Percentiles rank a stretch among this genome's conserved stretches.
phyloP scores from a whole-genome alignment of 345 rosid species.

The Salix caprea region DNA sequence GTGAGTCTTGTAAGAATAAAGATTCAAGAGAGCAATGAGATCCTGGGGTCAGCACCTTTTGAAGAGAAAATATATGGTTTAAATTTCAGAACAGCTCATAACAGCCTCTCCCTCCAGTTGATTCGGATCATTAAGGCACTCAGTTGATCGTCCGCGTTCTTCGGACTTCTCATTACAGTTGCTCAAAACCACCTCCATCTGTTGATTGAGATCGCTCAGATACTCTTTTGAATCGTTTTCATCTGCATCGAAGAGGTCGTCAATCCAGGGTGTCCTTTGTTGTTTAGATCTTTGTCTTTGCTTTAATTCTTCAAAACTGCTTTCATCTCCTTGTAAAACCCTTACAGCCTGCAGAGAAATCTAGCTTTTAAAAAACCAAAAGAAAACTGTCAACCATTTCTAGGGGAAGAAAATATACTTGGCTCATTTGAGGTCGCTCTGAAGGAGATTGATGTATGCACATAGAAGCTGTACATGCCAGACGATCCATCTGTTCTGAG shows the following conservation, averaged over 20 bases:
- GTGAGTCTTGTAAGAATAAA: not conserved
- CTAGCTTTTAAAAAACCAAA: not conserved
- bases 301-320: slow-evolving; percentile 31
- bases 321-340: slow-evolving; percentile 54
- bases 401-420: slow-evolving; percentile 51
- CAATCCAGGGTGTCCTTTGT: slow-evolving; percentile 56
- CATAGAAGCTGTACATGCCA: slow-evolving; percentile 47
- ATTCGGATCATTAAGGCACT: not conserved
- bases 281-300: slow-evolving; percentile 24
- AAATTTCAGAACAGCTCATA: not conserved
- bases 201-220: slow-evolving; percentile 45
- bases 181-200: slow-evolving; percentile 56
- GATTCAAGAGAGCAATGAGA: not conserved
- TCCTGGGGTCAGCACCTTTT: not conserved
- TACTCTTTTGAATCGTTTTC: slow-evolving; percentile 69
- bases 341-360: slow-evolving; percentile 43
- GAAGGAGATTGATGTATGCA: slow-evolving; percentile 56
- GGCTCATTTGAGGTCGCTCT: slow-evolving; percentile 72
- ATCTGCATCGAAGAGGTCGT: slow-evolving; percentile 58
- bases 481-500: slow-evolving; percentile 44
- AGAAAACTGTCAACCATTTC: not conserved
- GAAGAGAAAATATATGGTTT: not conserved
- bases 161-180: not conserved
- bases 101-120: not conserved
- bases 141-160: not conserved